Evolutionary conservation across 192 early-diverging fungal genomes (phyloP).

Genomic region (Gryganskiella cystojenkinii): DNA sequence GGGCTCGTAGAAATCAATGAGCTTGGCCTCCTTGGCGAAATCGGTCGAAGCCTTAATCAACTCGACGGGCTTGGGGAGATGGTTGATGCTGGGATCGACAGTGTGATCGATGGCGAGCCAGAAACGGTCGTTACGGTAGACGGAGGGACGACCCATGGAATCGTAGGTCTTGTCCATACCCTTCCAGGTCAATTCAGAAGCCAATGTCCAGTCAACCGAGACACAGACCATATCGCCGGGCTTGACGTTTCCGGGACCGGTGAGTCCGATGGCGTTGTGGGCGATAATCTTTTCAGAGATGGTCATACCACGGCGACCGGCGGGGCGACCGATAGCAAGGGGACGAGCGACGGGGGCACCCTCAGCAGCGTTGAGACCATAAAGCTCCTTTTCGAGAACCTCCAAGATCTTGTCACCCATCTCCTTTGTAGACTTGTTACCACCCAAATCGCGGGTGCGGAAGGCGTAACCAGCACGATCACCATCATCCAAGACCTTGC

Average conservation of each 20-base stretch:
- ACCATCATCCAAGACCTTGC: slow-evolving; percentile 88
- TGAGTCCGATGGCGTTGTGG: slow-evolving; percentile 78
- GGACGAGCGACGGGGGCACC: slow-evolving; percentile 30
- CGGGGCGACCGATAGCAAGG: slow-evolving; percentile 58
- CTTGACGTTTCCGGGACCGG: slow-evolving; percentile 71
- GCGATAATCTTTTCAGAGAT: slow-evolving; percentile 83
- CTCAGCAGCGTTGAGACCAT: slow-evolving; percentile 60
- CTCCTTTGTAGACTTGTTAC: slow-evolving; percentile 83
- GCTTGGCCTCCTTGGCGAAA: slow-evolving; percentile 76
- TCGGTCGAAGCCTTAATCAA: slow-evolving; percentile 72
- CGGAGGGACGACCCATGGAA: slow-evolving; percentile 76
- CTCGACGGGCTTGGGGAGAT: slow-evolving; percentile 73
- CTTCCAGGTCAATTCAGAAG: slow-evolving; percentile 86
- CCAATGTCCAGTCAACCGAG: slow-evolving; percentile 84
- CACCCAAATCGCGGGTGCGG: slow-evolving; percentile 93
- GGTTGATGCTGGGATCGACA: slow-evolving; percentile 79
- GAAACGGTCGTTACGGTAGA: slow-evolving; percentile 84
- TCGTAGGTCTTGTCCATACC: slow-evolving; percentile 90
- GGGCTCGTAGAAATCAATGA: slow-evolving; percentile 79
- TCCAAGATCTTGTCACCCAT: slow-evolving; percentile 93
- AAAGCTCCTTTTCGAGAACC: slow-evolving; percentile 71
- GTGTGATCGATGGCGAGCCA: slow-evolving; percentile 88
- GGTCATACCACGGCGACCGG: slow-evolving; percentile 75
- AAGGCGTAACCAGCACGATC: slow-evolving; percentile 74
- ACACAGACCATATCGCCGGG: slow-evolving; percentile 88